phyloP scores from a whole-genome alignment of 1,139 yeast species.

The Sugiyamaella sp. region DNA sequence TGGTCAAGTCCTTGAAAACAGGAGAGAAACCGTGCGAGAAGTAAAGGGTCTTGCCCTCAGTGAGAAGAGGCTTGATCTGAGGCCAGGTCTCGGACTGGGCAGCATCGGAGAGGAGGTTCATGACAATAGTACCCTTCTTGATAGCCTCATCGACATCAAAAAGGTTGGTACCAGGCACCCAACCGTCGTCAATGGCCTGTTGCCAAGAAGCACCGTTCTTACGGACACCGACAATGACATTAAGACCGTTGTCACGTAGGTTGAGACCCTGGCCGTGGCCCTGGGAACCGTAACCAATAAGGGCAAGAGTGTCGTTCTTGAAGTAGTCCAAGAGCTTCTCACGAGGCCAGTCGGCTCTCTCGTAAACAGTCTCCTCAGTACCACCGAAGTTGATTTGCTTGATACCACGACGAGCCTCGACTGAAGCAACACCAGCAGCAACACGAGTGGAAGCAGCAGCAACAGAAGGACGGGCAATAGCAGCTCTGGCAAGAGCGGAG shows the following conservation, averaged over 20 bases:
- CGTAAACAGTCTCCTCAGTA: slow-evolving; percentile 92
- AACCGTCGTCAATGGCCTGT: slow-evolving; percentile 98
- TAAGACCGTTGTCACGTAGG: slow-evolving; percentile 98
- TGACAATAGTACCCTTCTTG: slow-evolving; percentile 84
- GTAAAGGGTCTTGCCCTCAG: slow-evolving; percentile 97
- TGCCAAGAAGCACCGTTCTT: slow-evolving; percentile 99
- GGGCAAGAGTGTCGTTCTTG: slow-evolving; percentile 96
- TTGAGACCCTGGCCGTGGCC: slow-evolving; percentile 99
- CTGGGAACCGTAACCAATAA: slow-evolving; percentile 99
- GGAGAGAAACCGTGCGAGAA: slow-evolving; percentile 99
- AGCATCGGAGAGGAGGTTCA: slow-evolving; percentile 98
- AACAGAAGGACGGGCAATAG: slow-evolving; percentile 32
- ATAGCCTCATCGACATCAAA: slow-evolving; percentile 95
- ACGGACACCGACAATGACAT: slow-evolving; percentile 97
- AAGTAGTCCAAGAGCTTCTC: slow-evolving; percentile 94
- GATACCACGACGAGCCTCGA: slow-evolving; percentile 55
- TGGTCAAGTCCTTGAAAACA: slow-evolving; percentile 95
- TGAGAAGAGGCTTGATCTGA: slow-evolving; percentile 81
- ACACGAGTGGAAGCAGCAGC: slow-evolving; percentile 31
- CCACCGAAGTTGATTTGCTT: slow-evolving; percentile 98
- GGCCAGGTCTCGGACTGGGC: slow-evolving; percentile 99
- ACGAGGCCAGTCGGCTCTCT: slow-evolving; percentile 99
- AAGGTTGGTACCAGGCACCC: slow-evolving; percentile 99
- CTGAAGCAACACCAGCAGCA: slow-evolving; percentile 30
- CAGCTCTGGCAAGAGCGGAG: slow-evolving; percentile 34